phyloP scores from a whole-genome alignment of 2,329 filamentous ascomycete species.

The Domatiomyces globalis region DNA sequence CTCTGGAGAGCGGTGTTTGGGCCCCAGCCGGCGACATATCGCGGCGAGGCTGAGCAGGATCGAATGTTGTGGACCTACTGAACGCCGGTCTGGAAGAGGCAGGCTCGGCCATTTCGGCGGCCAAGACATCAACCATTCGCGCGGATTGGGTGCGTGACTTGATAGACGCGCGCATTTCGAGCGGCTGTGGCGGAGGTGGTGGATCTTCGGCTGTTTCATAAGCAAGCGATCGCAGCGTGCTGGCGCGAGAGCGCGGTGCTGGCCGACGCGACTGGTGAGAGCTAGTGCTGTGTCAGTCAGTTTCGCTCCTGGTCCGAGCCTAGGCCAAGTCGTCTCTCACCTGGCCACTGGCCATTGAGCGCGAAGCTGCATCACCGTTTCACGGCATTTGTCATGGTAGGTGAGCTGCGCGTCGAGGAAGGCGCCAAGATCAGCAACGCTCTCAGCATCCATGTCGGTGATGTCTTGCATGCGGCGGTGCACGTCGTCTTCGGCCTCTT shows the following conservation, averaged over 20 bases:
- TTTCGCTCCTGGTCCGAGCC: background rate
- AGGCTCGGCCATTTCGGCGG: slow-evolving; percentile 15
- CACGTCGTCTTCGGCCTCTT: slow-evolving; percentile 88
- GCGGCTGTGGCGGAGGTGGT: slow-evolving; percentile 28
- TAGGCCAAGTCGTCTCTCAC: slow-evolving; percentile 26
- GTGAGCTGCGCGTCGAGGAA: slow-evolving; percentile 82
- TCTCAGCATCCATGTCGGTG: slow-evolving; percentile 78
- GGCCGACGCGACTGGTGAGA: slow-evolving; percentile 25
- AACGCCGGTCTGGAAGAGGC: slow-evolving; percentile 33
- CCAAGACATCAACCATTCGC: slow-evolving; percentile 25
- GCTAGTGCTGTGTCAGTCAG: slow-evolving; percentile 15
- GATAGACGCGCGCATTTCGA: slow-evolving; percentile 36
- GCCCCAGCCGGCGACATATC: slow-evolving; percentile 37
- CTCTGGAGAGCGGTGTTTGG: slow-evolving; percentile 33
- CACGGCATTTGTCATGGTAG: slow-evolving; percentile 80
- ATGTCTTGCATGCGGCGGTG: slow-evolving; percentile 89
- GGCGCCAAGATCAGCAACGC: slow-evolving; percentile 59
- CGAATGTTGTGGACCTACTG: slow-evolving; percentile 43
- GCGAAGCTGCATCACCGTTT: slow-evolving; percentile 60
- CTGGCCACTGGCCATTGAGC: slow-evolving; percentile 50
- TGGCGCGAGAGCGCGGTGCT: slow-evolving; percentile 43
- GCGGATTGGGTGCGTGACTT: slow-evolving; percentile 31
- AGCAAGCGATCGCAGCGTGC: slow-evolving; percentile 49
- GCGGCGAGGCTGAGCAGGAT: slow-evolving; percentile 39
- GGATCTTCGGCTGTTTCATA: slow-evolving; percentile 47